A percentile compares a stretch with the other conserved stretches of the same genome.
Conservation (phyloP, 345 rosid genomes). For the Xanthoceras sorbifolium region DNA sequence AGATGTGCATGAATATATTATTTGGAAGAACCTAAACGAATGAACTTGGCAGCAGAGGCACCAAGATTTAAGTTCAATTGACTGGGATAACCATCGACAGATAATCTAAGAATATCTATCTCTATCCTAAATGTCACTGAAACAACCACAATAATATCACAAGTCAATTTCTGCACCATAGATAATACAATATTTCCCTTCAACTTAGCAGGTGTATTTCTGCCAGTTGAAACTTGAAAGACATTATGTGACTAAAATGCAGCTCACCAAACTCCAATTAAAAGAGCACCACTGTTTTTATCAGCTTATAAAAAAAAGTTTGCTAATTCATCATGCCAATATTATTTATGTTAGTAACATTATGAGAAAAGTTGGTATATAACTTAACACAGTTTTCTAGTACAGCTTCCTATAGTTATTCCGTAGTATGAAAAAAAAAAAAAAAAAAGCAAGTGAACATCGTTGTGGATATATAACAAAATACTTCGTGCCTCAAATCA, state of each 20-base stretch:
- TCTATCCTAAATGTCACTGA: background rate
- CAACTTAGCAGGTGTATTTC: background rate
- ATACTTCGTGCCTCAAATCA: slow-evolving; percentile 4
- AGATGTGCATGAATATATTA: background rate
- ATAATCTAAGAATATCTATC: background rate
- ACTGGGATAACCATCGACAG: no score
- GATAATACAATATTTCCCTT: background rate
- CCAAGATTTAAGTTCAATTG: background rate
- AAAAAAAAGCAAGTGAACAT: background rate
- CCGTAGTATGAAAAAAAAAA: background rate
- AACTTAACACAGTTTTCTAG: background rate
- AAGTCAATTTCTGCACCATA: background rate
- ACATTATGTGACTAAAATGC: background rate
- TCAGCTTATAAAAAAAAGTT: background rate
- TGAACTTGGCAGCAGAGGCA: background rate
- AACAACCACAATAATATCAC: background rate
- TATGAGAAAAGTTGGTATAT: background rate
- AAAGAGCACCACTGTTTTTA: background rate
- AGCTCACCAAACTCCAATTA: background rate
- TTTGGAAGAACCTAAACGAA: background rate
- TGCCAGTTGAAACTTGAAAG: background rate
- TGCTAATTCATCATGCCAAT: background rate
- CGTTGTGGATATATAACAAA: background rate
- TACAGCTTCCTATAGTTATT: background rate
- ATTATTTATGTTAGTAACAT: background rate